Evolutionary conservation across 1,284 basidiomycete species (phyloP).

Genomic region (Singerocomus rubriflavus): DNA sequence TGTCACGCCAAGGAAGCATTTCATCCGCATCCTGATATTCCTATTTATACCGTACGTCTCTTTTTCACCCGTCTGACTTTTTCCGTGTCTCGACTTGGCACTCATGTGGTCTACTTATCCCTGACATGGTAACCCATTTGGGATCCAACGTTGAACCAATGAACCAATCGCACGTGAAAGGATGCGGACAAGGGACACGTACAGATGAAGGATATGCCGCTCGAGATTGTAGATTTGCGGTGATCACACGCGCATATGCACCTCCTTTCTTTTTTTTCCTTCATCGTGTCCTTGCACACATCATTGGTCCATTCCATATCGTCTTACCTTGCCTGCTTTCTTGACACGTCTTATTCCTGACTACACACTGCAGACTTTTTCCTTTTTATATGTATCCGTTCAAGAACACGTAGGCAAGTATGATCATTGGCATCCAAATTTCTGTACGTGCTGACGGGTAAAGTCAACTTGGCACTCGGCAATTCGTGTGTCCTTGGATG

Average conservation of each 20-base stretch:
- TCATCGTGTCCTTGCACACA: not conserved
- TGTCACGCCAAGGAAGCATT: constrained; percentile 75
- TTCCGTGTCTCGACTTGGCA: not conserved
- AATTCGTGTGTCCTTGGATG: too few species aligned
- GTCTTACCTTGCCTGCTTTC: constrained; percentile 1
- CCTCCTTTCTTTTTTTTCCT: not conserved
- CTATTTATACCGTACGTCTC: constrained; percentile 73
- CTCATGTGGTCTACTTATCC: constrained; percentile 2
- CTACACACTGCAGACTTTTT: constrained; percentile 2
- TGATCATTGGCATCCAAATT: constrained; percentile 8
- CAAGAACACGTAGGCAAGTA: constrained; percentile 4
- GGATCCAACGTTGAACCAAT: not conserved
- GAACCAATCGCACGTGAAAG: constrained; percentile 32
- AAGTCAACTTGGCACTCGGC: not conserved
- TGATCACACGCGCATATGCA: constrained; percentile 12
- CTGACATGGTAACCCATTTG: not conserved
- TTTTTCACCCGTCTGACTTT: not conserved
- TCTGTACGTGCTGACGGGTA: not conserved
- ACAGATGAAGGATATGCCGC: constrained; percentile 62
- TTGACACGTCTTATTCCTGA: constrained; percentile 1
- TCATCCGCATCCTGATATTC: constrained; percentile 77
- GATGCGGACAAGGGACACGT: constrained; percentile 79
- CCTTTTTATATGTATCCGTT: constrained; percentile 4
- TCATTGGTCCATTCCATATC: not conserved
- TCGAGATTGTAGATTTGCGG: constrained; percentile 75